Conservation (phyloP, 164 flowering plant genomes). For the Annona squamosa region DNA sequence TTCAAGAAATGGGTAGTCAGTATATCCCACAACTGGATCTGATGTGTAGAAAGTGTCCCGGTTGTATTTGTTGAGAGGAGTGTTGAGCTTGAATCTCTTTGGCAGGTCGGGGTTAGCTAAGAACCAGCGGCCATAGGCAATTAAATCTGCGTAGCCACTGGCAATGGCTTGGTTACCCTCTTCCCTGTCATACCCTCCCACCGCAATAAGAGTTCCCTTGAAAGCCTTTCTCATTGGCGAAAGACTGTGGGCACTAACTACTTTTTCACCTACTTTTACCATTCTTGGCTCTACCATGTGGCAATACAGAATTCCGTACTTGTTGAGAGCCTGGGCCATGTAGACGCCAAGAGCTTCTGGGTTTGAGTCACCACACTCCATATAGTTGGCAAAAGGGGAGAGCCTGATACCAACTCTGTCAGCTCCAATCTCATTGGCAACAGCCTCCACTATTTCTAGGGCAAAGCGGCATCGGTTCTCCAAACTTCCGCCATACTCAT, state of each 20-base stretch:
- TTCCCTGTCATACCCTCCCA: conserved; percentile 42
- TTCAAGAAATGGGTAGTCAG: conserved; percentile 35
- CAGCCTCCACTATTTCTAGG: conserved; percentile 5
- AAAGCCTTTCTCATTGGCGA: conserved; percentile 42
- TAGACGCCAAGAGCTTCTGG: conserved; percentile 44
- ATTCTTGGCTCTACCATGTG: conserved; percentile 58
- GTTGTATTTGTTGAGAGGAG: conserved; percentile 30
- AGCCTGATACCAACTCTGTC: conserved; percentile 10
- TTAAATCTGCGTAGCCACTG: conserved; percentile 24
- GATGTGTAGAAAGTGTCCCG: conserved; percentile 27
- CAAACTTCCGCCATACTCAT: conserved; percentile 5
- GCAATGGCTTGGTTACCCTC: conserved; percentile 34
- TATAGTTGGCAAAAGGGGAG: conserved; percentile 10
- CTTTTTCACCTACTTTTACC: conserved; percentile 17
- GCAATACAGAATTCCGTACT: conserved; percentile 31
- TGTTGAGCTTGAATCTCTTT: conserved; percentile 28
- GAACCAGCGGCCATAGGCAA: conserved; percentile 30
- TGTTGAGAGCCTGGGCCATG: conserved; percentile 43
- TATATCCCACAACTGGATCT: conserved; percentile 34
- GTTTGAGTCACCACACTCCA: conserved; percentile 42
- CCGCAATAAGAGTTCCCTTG: conserved; percentile 36
- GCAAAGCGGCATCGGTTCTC: conserved; percentile 13
- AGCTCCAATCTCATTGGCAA: conserved; percentile 10
- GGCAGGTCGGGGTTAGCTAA: conserved; percentile 42
- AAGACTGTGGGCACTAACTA: conserved; percentile 27